These are phyloP conservation scores for Vaccinium vitisidaea DNA, from an alignment of 148 eudicot species.

Conservation along the genomic window DNA sequence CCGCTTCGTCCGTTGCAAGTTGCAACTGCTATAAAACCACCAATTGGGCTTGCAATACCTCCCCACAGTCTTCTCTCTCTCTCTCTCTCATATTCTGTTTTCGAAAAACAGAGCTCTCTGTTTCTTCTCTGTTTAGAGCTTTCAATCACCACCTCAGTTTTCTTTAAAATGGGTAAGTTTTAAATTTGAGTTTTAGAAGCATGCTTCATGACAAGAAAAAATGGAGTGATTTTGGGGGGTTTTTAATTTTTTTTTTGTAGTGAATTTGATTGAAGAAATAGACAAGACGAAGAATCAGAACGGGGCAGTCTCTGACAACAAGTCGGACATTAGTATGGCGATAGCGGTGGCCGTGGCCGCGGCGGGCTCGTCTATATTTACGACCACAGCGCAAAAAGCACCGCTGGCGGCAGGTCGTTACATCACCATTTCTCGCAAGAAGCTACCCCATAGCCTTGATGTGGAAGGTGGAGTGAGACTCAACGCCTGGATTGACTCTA, in stretches of 20 bases:
- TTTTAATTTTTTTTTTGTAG: no score
- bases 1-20: neutral
- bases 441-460: slow-evolving; percentile 51
- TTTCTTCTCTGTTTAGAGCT: neutral
- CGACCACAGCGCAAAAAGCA: neutral
- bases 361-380: neutral
- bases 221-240: neutral
- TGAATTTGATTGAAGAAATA: no score
- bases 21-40: neutral
- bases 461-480: slow-evolving; percentile 32
- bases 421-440: slow-evolving; percentile 44
- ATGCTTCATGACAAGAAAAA: neutral
- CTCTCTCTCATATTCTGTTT: neutral
- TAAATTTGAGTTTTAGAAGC: neutral
- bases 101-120: slow-evolving; percentile 3
- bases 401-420: slow-evolving; percentile 41
- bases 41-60: neutral
- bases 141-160: neutral
- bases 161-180: neutral
- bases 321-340: neutral
- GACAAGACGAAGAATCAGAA: neutral
- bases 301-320: neutral
- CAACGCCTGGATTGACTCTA: slow-evolving; percentile 75
- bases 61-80: neutral
- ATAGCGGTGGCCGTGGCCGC: neutral